These are phyloP conservation scores for Ceratocystis cacaofunesta DNA, from an alignment of 2,329 filamentous ascomycete species.

Conservation along the genomic window DNA sequence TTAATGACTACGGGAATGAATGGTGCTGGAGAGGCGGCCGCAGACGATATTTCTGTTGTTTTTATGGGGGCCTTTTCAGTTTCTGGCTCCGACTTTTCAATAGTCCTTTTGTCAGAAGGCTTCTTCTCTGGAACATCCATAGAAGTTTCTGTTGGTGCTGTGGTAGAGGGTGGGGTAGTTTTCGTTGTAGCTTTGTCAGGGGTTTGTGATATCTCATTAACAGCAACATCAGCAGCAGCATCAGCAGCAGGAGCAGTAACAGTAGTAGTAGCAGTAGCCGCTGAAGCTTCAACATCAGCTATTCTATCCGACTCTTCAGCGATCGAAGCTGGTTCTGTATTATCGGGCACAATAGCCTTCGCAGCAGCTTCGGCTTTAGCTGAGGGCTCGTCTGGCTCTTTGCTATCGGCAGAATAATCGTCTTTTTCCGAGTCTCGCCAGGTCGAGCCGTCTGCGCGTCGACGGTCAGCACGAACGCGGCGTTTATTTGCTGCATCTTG, in stretches of 20 bases:
- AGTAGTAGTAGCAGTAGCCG: neutral
- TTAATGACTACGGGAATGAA: neutral
- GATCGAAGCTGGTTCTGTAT: neutral
- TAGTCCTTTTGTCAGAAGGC: neutral
- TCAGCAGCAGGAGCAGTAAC: neutral
- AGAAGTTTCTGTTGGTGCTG: neutral
- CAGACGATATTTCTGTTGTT: neutral
- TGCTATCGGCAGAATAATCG: constrained; percentile 24
- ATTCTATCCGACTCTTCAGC: neutral
- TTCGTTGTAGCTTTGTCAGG: neutral
- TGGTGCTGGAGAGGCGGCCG: neutral
- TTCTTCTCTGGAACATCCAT: neutral
- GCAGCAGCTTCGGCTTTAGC: neutral
- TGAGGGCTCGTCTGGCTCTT: constrained; percentile 18
- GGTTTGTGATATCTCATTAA: neutral
- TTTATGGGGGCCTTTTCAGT: constrained; percentile 44
- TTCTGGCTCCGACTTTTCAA: neutral
- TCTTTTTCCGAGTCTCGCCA: constrained; percentile 21
- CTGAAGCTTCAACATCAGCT: neutral
- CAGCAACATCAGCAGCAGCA: neutral
- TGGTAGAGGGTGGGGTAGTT: neutral
- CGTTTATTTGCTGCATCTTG: constrained; percentile 64
- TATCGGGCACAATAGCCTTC: neutral
- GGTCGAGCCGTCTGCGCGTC: constrained; percentile 60
- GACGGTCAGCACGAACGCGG: constrained; percentile 66